Evolutionary conservation across 2,329 filamentous ascomycete species (phyloP).

Genomic region (Ceratocystiopsis brevicomis): DNA sequence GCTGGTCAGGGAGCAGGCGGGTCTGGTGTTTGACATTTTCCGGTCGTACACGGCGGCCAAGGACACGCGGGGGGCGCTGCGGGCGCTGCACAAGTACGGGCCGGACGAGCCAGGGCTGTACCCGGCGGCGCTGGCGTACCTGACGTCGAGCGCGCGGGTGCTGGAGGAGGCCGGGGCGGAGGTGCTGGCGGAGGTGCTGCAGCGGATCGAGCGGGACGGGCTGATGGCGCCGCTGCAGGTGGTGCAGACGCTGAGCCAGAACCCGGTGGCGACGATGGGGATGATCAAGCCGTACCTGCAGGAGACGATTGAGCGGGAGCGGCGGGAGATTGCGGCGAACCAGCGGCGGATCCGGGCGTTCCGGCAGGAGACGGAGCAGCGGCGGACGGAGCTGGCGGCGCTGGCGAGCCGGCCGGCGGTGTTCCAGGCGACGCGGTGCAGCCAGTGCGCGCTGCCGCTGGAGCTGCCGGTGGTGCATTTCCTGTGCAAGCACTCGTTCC

Average conservation of each 20-base stretch:
- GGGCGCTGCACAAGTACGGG: conserved; percentile 79
- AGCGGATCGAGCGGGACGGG: conserved; percentile 73
- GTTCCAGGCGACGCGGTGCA: conserved; percentile 80
- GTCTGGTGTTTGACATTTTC: conserved; percentile 86
- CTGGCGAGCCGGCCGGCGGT: conserved; percentile 64
- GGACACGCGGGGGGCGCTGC: conserved; percentile 79
- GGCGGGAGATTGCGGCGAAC: conserved; percentile 66
- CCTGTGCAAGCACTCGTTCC: conserved; percentile 91
- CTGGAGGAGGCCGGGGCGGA: conserved; percentile 69
- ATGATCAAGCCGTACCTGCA: conserved; percentile 89
- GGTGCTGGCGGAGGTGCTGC: conserved; percentile 62
- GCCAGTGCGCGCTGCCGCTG: conserved; percentile 56
- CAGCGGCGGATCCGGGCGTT: conserved; percentile 67
- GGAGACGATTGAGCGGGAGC: conserved; percentile 73
- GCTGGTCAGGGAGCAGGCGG: conserved; percentile 83
- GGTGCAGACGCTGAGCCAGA: conserved; percentile 64
- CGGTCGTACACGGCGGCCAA: conserved; percentile 84
- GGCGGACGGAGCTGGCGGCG: conserved; percentile 59
- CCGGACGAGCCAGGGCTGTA: conserved; percentile 82
- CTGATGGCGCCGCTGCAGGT: conserved; percentile 94
- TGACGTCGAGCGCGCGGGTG: conserved; percentile 66
- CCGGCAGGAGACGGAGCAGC: conserved; percentile 61
- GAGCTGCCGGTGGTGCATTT: conserved; percentile 90
- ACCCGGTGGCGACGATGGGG: conserved; percentile 76
- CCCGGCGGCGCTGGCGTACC: conserved; percentile 78